Conservation (phyloP, 345 rosid genomes). For the Theobroma cacao region DNA sequence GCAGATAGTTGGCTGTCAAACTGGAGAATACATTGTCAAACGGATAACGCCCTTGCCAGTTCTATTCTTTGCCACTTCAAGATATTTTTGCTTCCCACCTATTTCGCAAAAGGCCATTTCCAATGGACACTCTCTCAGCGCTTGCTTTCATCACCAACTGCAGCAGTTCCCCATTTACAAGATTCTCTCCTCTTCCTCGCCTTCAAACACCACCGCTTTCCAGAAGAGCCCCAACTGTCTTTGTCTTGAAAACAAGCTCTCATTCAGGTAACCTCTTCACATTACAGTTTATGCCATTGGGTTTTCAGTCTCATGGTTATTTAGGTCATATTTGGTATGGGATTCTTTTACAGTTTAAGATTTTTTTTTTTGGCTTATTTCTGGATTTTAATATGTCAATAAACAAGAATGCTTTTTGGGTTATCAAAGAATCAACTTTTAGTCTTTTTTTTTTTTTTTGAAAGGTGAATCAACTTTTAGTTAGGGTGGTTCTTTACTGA, state of each 20-base stretch:
- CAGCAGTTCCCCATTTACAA: slow-evolving; percentile 23
- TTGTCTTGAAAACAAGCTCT: slow-evolving; percentile 43
- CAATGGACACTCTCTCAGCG: slow-evolving; percentile 61
- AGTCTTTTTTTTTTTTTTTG: too few species aligned
- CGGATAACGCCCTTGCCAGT: not conserved
- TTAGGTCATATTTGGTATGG: not conserved
- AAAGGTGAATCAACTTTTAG: not conserved
- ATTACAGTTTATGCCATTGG: not conserved
- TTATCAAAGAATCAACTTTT: not conserved
- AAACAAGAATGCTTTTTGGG: not conserved
- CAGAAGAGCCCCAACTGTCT: slow-evolving; percentile 25
- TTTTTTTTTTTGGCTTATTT: not conserved
- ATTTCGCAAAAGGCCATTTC: not conserved
- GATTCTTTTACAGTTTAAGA: not conserved
- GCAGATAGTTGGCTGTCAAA: not conserved
- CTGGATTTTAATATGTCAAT: not conserved
- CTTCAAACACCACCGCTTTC: slow-evolving; percentile 31
- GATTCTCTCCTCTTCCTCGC: slow-evolving; percentile 19
- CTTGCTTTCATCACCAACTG: slow-evolving; percentile 41
- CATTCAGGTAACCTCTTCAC: slow-evolving; percentile 39
- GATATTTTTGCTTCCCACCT: not conserved
- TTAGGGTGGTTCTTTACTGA: not conserved
- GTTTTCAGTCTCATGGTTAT: not conserved
- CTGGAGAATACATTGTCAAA: not conserved
- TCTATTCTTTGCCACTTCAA: not conserved